These are phyloP conservation scores for Geotrichum macrosporum DNA, from an alignment of 1,139 yeast species.

Conservation along the genomic window DNA sequence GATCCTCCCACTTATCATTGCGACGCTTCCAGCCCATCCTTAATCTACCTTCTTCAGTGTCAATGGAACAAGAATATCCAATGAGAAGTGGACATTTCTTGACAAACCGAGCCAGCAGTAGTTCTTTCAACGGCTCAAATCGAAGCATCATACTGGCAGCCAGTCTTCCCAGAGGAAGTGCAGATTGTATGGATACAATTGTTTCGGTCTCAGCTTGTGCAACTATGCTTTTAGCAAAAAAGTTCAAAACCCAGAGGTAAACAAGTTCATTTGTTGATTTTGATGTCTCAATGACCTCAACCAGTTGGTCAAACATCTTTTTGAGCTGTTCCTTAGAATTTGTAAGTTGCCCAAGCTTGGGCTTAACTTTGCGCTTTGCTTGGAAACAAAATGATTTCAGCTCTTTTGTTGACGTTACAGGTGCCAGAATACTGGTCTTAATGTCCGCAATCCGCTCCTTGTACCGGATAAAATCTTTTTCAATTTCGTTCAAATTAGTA, in stretches of 20 bases:
- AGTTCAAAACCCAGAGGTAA: slow-evolving; percentile 70
- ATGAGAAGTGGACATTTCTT: slow-evolving; percentile 87
- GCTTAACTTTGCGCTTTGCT: slow-evolving; percentile 70
- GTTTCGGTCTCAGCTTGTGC: slow-evolving; percentile 94
- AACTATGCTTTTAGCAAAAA: slow-evolving; percentile 76
- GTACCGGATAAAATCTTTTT: slow-evolving; percentile 48
- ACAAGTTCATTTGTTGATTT: slow-evolving; percentile 46
- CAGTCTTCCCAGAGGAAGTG: slow-evolving; percentile 72
- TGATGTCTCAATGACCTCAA: slow-evolving; percentile 47
- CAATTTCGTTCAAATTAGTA: slow-evolving; percentile 44
- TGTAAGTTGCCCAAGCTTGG: slow-evolving; percentile 88
- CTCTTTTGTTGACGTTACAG: slow-evolving; percentile 37
- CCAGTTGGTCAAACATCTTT: slow-evolving; percentile 48
- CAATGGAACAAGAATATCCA: slow-evolving; percentile 70
- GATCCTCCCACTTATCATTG: slow-evolving; percentile 68
- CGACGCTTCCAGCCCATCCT: slow-evolving; percentile 85
- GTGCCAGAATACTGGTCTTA: slow-evolving; percentile 47
- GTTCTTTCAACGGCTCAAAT: slow-evolving; percentile 64
- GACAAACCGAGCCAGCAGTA: slow-evolving; percentile 71
- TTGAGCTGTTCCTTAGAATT: slow-evolving; percentile 58
- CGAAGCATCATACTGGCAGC: slow-evolving; percentile 51
- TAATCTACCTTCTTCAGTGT: slow-evolving; percentile 75
- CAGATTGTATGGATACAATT: slow-evolving; percentile 69
- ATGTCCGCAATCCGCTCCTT: slow-evolving; percentile 56
- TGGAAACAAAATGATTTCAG: slow-evolving; percentile 39